Evolutionary conservation across 257 asterid species (phyloP), one percentile per base, ranked within the genome.

Genomic region (Solanum arcanum): DNA sequence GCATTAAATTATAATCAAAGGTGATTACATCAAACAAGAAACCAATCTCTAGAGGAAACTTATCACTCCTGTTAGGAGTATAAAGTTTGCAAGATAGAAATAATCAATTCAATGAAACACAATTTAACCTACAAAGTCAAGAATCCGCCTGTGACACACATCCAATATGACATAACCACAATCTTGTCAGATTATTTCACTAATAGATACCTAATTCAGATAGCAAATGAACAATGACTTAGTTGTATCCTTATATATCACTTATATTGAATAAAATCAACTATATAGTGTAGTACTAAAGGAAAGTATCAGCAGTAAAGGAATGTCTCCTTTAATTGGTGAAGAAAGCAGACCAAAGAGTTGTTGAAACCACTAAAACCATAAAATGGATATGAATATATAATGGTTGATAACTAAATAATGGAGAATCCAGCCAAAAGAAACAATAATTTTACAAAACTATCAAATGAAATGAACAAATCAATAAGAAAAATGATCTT

Each of bases 1-100:
- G 85, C 16, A 78, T 27, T 46, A 86, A 14, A 80, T 56, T 37
- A 80, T 82, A 87, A 31, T 72, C 18, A 81, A 69, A 37, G 85
- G 80, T 87, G 7, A 75, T 31, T 47, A 89, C 86, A 91, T 89
- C 49, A 87, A 64, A 64, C 73, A 37, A 23, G 44, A 46, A 76
- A 87, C 82, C 4, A 49, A 81, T 49, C 23, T 82, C 68, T 37
- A n/a, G 31, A 72, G 60, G 74, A 47, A 70, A 35, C 25, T 44
- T 23, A n/a, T 68, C 33, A 31, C 46, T 56, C 23, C 21, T 81
- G 44, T 52, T 60, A 16, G 33, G 76, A 2, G 15, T 12, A 49
- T 31, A 80, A 27, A 80, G 29, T 81, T 81, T 29, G 52, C 62
- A 41, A 29, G 75, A 78, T 16, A 68, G 23, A 20, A 23, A 66